A percentile compares a stretch with the other conserved stretches of the same genome.
Evolutionary conservation across 305 asterid species (phyloP).

Genomic region (Solanum hybrid): DNA sequence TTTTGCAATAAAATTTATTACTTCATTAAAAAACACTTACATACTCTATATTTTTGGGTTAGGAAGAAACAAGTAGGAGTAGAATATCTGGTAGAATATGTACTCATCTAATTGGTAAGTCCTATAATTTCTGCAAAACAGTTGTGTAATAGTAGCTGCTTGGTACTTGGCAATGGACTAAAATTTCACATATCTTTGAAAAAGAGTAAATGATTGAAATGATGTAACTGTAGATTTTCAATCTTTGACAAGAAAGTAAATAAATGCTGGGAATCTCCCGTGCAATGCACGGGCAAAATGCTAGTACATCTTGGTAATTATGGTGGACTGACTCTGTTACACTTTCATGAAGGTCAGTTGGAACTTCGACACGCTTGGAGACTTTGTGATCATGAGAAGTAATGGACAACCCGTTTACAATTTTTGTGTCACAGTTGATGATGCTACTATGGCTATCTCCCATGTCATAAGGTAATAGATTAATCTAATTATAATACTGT

Average conservation of each 20-base stretch:
- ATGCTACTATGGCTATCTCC: conserved; percentile 94
- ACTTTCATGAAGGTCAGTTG: conserved; percentile 74
- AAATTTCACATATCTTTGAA: background rate
- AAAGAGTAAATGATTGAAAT: background rate
- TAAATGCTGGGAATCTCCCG: background rate
- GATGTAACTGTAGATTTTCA: background rate
- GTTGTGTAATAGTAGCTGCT: background rate
- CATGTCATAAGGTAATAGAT: conserved; percentile 77
- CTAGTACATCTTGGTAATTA: background rate
- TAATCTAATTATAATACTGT: background rate
- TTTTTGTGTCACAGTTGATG: conserved; percentile 95
- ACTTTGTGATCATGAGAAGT: conserved; percentile 97
- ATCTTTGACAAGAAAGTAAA: background rate
- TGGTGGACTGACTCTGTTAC: conserved; percentile 30
- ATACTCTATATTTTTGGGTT: background rate
- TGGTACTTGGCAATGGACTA: background rate
- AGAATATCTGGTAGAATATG: conserved; percentile 1
- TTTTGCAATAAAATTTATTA: background rate
- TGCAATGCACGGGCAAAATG: background rate
- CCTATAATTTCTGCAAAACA: background rate
- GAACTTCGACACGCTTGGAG: conserved; percentile 91
- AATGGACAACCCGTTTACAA: conserved; percentile 98
- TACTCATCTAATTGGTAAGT: background rate
- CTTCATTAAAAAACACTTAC: background rate
- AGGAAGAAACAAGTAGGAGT: background rate